Evolutionary conservation across 257 asterid genomes (phyloP), one percentile per base, ranked within the genome.

Genomic region (Fraxinus cuspidata): DNA sequence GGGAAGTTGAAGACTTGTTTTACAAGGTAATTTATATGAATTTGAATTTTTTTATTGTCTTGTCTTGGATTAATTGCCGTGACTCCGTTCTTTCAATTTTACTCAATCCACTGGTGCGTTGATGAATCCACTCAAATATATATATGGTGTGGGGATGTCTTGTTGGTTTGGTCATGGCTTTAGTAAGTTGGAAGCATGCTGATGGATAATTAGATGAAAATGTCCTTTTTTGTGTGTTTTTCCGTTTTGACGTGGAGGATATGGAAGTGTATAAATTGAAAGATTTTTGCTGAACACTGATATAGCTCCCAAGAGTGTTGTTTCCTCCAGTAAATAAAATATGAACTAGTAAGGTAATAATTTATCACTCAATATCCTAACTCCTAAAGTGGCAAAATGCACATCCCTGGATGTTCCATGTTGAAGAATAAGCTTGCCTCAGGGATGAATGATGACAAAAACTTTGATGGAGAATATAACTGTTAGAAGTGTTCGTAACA

Each of bases 1-100:
- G 98, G 5, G 97, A 96, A 87, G 97, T 96, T 65, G 99, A 96
- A 78, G 98, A 93, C 84, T 75, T 96, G 83, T 96, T 96, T 81
- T 87, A 93, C 92, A 96, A 93, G 99, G 99, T 91, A 75, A 18
- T 27, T 23, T 21, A 2, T 16, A 5, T 70, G 51, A 29, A 21
- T 27, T 31, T 16, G 21, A 38, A 35, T 64, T 18, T 71, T 35
- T 31, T 64, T 37, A 63, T 29, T 47, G 70, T 35, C 64, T 49
- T 47, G 70, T 35, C 70, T 49, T 71, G 69, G 31, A 12, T 35
- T 35, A 15, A 15, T 8, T 73, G 29, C 8, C 5, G n/a, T 21
- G 31, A 29, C 44, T 35, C 28, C 4, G 25, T 11, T 58, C 15
- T 51, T 51, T 53, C 64, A 6, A 53, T 53, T 53, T 53, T 56